phyloP scores from a whole-genome alignment of 2,329 filamentous ascomycete species.

The Ceratocystis huliohia region DNA sequence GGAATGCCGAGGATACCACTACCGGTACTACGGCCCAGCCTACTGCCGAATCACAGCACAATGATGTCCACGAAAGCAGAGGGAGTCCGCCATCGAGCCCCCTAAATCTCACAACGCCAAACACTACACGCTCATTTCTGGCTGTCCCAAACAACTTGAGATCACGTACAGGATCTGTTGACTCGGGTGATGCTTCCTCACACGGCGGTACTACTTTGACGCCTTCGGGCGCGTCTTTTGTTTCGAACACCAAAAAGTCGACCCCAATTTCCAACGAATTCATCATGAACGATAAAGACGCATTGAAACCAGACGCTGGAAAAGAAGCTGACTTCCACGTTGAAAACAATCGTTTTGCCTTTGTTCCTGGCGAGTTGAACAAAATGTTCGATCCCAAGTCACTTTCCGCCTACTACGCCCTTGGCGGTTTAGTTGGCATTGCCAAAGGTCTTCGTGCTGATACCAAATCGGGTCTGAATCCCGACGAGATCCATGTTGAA shows the following conservation, averaged over 20 bases:
- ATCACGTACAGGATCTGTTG: constrained; percentile 56
- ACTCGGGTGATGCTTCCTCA: constrained; percentile 50
- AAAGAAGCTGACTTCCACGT: constrained; percentile 65
- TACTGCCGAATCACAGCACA: constrained; percentile 33
- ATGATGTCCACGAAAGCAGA: constrained; percentile 27
- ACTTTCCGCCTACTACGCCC: constrained; percentile 62
- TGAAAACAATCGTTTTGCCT: constrained; percentile 73
- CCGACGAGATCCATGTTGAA: constrained; percentile 57
- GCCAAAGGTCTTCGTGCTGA: constrained; percentile 68
- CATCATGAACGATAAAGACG: constrained; percentile 53
- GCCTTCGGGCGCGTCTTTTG: constrained; percentile 34
- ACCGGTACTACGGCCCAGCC: constrained; percentile 37
- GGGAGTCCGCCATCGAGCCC: constrained; percentile 58
- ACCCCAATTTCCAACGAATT: constrained; percentile 36
- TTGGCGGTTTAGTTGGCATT: constrained; percentile 66
- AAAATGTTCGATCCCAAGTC: constrained; percentile 88
- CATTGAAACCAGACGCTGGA: constrained; percentile 61
- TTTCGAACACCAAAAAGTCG: constrained; percentile 35
- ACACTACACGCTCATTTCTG: constrained; percentile 39
- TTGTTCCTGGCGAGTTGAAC: constrained; percentile 66
- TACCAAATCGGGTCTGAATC: constrained; percentile 57
- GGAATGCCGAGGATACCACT: constrained; percentile 31
- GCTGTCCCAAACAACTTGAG: constrained; percentile 50
- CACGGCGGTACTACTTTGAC: constrained; percentile 52
- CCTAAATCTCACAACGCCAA: constrained; percentile 54